Evolutionary conservation across 768 basidiomycete genomes (phyloP), one percentile per base, ranked within the genome.

Genomic region (Filobasidium floriforme): DNA sequence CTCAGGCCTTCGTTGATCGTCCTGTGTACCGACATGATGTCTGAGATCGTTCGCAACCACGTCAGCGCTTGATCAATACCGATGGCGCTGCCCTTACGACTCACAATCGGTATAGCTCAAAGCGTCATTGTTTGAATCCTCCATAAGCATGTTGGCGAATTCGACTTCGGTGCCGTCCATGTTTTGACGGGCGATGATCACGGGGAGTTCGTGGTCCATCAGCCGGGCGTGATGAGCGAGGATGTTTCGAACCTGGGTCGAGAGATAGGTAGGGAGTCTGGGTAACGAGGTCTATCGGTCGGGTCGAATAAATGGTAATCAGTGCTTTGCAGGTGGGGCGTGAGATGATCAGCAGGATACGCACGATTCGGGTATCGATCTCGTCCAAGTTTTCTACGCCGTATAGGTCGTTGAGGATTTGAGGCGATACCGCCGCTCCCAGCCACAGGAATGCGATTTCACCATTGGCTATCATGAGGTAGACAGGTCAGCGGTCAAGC

Each of bases 121-220:
- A 0, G 87, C 88, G n/a, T 89, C 92, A 72, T 94, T 96, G 75
- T 99, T 99, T 76, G 88, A 85, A 79, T 99, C 96, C 81, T 99
- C 96, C 28, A 96, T 86, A 14, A 99, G 83, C 89, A 96, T 89
- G 80, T 99, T 96, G 69, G 89, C 89, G 73, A 94, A 97, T 77
- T 98, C 96, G 54, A 98, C 85, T 80, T 99, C 94, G 61, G 85
- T 81, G 14, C 85, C 94, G 74, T 99, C 96, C 76, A 92, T 82
- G 75, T 96, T 90, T 76, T 98, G 96, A 10, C 96, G 85, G 0
- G 90, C 89, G 29, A 98, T 82, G 41, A 85, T 80, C 71, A 92
- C 72, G 10, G 80, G 78, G 26, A 82, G 68, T 1, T 71, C 52
- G 10, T 78, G 74, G 12, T 76, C 76, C 12, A 76, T 67, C 29